Conservation (phyloP, 179 eudicot genomes). For the Silene noctiflora region DNA sequence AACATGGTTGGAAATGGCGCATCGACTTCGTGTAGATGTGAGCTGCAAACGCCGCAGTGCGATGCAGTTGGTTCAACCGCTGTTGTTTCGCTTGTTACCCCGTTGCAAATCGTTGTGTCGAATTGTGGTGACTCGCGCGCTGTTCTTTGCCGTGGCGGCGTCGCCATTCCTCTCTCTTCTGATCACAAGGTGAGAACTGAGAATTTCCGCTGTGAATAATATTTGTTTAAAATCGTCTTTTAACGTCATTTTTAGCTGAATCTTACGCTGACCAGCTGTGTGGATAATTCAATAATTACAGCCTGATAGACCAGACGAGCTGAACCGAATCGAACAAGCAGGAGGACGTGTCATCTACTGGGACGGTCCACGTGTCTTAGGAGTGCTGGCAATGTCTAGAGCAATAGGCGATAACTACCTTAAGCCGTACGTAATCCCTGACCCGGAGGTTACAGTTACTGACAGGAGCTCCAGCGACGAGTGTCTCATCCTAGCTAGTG, state of each 20-base stretch:
- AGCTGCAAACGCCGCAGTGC: conserved; percentile 57
- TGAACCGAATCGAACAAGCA: conserved; percentile 59
- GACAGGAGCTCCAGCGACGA: conserved; percentile 59
- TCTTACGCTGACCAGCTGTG: background rate
- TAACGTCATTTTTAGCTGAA: too few species aligned
- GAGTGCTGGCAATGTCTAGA: conserved; percentile 83
- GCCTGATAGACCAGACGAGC: conserved; percentile 95
- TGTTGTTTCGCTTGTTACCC: conserved; percentile 57
- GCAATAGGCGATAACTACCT: conserved; percentile 76
- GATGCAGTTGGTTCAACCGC: conserved; percentile 86
- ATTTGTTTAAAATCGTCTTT: background rate
- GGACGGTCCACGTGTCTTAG: conserved; percentile 82
- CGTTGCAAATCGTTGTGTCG: conserved; percentile 57
- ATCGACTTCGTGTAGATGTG: conserved; percentile 49
- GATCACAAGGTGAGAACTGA: conserved; percentile 62
- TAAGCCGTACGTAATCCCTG: conserved; percentile 75
- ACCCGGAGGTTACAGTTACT: conserved; percentile 79
- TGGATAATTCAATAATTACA: conserved; percentile 20
- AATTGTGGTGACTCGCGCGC: conserved; percentile 88
- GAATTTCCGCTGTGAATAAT: too few species aligned
- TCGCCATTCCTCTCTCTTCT: conserved; percentile 55
- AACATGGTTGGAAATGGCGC: background rate
- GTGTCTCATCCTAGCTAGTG: conserved; percentile 80
- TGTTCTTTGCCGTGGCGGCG: conserved; percentile 63
- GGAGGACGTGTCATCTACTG: conserved; percentile 90